Percentiles rank a stretch among this genome's conserved stretches.
phyloP scores from a whole-genome alignment of 495 filamentous ascomycete genomes.

The Lasiosphaeria miniovina region DNA sequence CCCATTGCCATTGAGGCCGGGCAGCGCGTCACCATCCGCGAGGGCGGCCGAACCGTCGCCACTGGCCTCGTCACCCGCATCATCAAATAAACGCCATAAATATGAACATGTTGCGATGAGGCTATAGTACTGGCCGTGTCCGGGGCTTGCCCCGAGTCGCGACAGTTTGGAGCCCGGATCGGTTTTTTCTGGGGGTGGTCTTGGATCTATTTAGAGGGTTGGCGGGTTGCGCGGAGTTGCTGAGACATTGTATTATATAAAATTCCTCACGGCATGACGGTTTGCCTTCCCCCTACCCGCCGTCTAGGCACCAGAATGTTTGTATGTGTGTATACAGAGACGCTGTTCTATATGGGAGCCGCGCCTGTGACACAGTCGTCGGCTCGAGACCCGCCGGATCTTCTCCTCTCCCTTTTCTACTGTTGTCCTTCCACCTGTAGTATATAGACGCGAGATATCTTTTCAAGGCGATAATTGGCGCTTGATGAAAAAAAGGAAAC shows the following conservation, averaged over 20 bases:
- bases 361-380: conserved; percentile 15
- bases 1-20: conserved; percentile 84
- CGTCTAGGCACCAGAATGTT: not conserved
- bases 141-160: not conserved
- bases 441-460: conserved; percentile 19
- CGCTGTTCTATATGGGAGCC: conserved; percentile 13
- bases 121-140: too few relatives aligned
- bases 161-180: not conserved
- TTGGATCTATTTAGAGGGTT: not conserved
- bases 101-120: not conserved
- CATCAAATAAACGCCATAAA: conserved; percentile 51
- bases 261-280: too few relatives aligned
- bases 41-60: conserved; percentile 90
- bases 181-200: not conserved
- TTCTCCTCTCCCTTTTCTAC: conserved; percentile 28
- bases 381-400: conserved; percentile 25
- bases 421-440: conserved; percentile 32
- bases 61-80: conserved; percentile 89
- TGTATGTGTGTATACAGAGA: not conserved
- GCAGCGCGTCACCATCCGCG: conserved; percentile 93
- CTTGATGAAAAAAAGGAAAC: not conserved
- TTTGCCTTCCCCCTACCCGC: too few relatives aligned
- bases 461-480: conserved; percentile 28
- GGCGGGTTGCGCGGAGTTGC: conserved; percentile 17
- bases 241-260: not conserved